Evolutionary conservation across 306 rosid species (phyloP).

Genomic region (Acacia melanoxylon): DNA sequence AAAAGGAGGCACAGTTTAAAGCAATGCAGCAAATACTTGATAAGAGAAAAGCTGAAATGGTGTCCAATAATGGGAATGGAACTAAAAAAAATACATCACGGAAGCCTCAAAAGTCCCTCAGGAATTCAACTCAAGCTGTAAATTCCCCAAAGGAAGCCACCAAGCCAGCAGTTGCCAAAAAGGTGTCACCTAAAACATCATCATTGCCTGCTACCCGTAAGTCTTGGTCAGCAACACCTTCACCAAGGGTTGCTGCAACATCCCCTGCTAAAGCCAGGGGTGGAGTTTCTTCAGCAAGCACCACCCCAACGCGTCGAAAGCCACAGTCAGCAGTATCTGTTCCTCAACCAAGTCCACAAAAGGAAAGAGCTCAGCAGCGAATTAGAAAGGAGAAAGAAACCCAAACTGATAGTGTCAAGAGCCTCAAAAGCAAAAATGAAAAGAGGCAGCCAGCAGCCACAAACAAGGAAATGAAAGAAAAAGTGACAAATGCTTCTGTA

Average conservation of each 20-base stretch:
- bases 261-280: constrained; percentile 62
- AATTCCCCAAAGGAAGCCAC: constrained; percentile 59
- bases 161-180: constrained; percentile 54
- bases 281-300: constrained; percentile 53
- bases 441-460: constrained; percentile 51
- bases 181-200: constrained; percentile 53
- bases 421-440: constrained; percentile 53
- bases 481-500: constrained; percentile 49
- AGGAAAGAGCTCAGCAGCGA: constrained; percentile 56
- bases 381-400: constrained; percentile 66
- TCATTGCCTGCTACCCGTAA: constrained; percentile 77
- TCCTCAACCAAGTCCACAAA: constrained; percentile 49
- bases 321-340: constrained; percentile 48
- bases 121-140: constrained; percentile 51
- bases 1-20: constrained; percentile 65
- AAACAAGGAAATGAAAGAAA: constrained; percentile 57
- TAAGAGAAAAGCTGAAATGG: constrained; percentile 74
- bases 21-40: constrained; percentile 68
- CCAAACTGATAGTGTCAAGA: constrained; percentile 39
- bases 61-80: constrained; percentile 51
- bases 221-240: constrained; percentile 88
- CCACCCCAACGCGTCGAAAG: constrained; percentile 62
- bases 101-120: constrained; percentile 57
- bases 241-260: constrained; percentile 54
- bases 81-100: constrained; percentile 42